Conservation (phyloP, 2,329 filamentous ascomycete species). For the Westerdykella aurantiaca region DNA sequence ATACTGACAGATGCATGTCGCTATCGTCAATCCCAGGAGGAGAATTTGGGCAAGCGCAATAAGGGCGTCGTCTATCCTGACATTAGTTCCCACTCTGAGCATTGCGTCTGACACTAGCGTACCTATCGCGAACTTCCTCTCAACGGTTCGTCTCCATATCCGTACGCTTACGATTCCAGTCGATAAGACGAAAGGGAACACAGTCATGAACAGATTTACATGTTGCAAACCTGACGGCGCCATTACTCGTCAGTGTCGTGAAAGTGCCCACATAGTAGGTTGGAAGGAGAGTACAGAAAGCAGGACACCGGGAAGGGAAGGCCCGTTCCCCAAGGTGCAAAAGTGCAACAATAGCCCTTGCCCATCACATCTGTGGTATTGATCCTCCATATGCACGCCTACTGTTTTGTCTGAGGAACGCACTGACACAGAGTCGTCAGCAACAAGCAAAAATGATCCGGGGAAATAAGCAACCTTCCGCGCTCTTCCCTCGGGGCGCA, state of each 20-base stretch:
- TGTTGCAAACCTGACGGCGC: conserved; percentile 5
- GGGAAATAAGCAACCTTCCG: too few species aligned
- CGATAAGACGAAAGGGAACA: conserved; percentile 4
- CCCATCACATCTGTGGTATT: too few species aligned
- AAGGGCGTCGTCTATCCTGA: conserved; percentile 6
- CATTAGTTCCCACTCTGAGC: too few species aligned
- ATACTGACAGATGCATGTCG: not conserved
- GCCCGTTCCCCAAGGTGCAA: too few species aligned
- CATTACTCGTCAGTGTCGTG: conserved; percentile 1
- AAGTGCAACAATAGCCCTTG: too few species aligned
- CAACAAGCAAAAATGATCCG: too few species aligned
- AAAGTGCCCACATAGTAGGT: not conserved
- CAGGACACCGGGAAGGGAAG: not conserved
- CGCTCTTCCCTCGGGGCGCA: too few species aligned
- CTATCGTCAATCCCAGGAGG: conserved; percentile 1
- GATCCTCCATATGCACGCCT: too few species aligned
- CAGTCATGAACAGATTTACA: conserved; percentile 4
- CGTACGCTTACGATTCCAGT: conserved; percentile 6
- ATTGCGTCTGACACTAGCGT: not conserved
- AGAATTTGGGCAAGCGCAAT: conserved; percentile 11
- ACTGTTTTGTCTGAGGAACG: too few species aligned
- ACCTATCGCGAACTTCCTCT: conserved; percentile 14
- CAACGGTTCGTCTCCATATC: conserved; percentile 12
- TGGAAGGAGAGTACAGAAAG: not conserved
- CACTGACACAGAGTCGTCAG: too few species aligned